Base-by-base conservation (phyloP, 2,329 filamentous ascomycete genomes). In the Akanthomyces uredinophilus region DNA sequence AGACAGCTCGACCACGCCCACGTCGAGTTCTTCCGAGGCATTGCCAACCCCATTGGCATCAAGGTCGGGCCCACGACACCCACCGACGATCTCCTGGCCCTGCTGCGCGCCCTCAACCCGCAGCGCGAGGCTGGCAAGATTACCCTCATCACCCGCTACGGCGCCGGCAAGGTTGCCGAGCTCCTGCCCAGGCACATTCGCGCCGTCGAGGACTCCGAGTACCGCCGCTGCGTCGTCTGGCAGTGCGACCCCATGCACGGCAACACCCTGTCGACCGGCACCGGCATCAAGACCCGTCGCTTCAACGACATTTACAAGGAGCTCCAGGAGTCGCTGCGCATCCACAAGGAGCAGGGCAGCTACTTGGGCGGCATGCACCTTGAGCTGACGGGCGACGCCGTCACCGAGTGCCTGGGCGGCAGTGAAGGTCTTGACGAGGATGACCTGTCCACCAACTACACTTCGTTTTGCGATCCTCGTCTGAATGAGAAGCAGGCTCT, bases 201-300 rank as follows among this genome's bases (percentile, higher is more conserved):
- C 67, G 92, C 91, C 43, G 94, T 99, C 29, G 89, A 95, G 74
- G 82, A 82, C 68, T 93, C 90, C 62, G 92, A 87, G 75, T 87
- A 86, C 75, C 74, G 74, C 52, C 75, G 80, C 56, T 77, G 75
- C 24, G 92, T 96, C 4, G 91, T 97, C 68, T 98, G 94, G 94
- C 95, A 98, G 78, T 98, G 94, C 77, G 95, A 99, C 76, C 95
- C 95, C 24, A 99, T 99, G 95, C 95, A 99, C 77, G 95, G 95
- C 65, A 89, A 89, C 76, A 89, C 86, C 43, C 78, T 82, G 49
- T 83, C 84, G 22, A 94, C 91, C 0, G 83, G 85, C 0, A 79
- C 84, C 0, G 92, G 92, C 29, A 86, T 97, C 78, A 99, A 99
- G 81, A 99, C 95, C 1, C 86, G 95, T 18, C 88, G 90, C 61